Percentiles rank a stretch among this genome's conserved stretches.
Evolutionary conservation across 768 basidiomycete species (phyloP).

Genomic region (Leucocoprinus sp.): DNA sequence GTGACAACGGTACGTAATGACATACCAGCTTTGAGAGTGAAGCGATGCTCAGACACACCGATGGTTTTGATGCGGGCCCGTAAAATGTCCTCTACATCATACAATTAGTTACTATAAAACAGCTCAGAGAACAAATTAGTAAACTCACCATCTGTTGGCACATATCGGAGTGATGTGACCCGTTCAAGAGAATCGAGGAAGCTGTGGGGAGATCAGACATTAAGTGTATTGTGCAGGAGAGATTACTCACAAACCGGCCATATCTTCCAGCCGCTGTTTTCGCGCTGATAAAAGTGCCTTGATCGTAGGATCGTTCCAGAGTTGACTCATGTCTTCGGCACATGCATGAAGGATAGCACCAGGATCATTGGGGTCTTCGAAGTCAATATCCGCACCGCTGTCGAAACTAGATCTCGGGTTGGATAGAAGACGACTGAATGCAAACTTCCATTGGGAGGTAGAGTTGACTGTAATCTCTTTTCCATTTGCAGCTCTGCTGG

Average conservation of each 20-base stretch:
- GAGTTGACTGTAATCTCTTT: slow-evolving; percentile 51
- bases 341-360: slow-evolving; percentile 49
- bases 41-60: slow-evolving; percentile 62
- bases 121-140: slow-evolving; percentile 1
- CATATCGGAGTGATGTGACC: slow-evolving; percentile 51
- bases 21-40: slow-evolving; percentile 46
- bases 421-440: slow-evolving; percentile 23
- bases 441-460: slow-evolving; percentile 39
- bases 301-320: slow-evolving; percentile 57
- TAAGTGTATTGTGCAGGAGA: neutral
- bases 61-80: slow-evolving; percentile 60
- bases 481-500: too few species aligned
- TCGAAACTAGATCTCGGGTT: neutral
- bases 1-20: too few species aligned
- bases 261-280: slow-evolving; percentile 55
- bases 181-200: slow-evolving; percentile 62
- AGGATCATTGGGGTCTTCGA: slow-evolving; percentile 47
- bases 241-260: slow-evolving; percentile 72
- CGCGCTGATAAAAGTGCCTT: slow-evolving; percentile 41
- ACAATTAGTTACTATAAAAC: neutral
- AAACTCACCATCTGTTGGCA: slow-evolving; percentile 55
- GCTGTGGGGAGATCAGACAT: slow-evolving; percentile 27
- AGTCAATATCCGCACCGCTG: slow-evolving; percentile 20
- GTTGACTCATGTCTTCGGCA: slow-evolving; percentile 51
- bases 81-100: slow-evolving; percentile 55